Conservation (phyloP, 192 early-diverging fungal species). For the Coemansia sp. region DNA sequence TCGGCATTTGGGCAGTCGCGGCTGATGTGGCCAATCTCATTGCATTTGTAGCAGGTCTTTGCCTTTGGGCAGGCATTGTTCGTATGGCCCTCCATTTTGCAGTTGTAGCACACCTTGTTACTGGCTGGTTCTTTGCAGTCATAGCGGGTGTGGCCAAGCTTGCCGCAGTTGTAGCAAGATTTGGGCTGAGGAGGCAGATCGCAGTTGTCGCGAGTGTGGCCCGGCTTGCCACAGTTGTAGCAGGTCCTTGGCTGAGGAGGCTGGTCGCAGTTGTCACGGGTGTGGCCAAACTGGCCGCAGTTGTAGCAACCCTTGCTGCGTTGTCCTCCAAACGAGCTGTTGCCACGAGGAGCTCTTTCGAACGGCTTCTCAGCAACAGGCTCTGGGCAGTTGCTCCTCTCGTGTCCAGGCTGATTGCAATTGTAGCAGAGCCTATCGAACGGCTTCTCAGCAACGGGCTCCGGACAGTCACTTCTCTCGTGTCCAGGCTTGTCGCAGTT, state of each 20-base stretch:
- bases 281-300: constrained; percentile 59
- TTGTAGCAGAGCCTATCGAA: constrained; percentile 45
- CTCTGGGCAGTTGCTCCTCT: constrained; percentile 51
- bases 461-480: constrained; percentile 13
- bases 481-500: constrained; percentile 56
- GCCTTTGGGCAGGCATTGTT: constrained; percentile 46
- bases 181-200: constrained; percentile 23
- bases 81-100: constrained; percentile 53
- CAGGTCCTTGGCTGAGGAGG: constrained; percentile 28
- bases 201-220: constrained; percentile 55
- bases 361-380: constrained; percentile 6
- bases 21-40: constrained; percentile 37
- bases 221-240: constrained; percentile 56
- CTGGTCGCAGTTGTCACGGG: constrained; percentile 40
- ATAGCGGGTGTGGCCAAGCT: constrained; percentile 48
- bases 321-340: constrained; percentile 15
- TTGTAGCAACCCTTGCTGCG: constrained; percentile 31
- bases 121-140: constrained; percentile 31
- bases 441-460: neutral
- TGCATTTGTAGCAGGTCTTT: constrained; percentile 50
- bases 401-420: constrained; percentile 55
- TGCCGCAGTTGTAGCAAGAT: constrained; percentile 55
- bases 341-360: constrained; percentile 4
- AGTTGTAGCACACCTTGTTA: constrained; percentile 58
- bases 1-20: constrained; percentile 31